phyloP scores from a whole-genome alignment of 768 basidiomycete genomes.

The Rhodosporidiobolus odoratus region DNA sequence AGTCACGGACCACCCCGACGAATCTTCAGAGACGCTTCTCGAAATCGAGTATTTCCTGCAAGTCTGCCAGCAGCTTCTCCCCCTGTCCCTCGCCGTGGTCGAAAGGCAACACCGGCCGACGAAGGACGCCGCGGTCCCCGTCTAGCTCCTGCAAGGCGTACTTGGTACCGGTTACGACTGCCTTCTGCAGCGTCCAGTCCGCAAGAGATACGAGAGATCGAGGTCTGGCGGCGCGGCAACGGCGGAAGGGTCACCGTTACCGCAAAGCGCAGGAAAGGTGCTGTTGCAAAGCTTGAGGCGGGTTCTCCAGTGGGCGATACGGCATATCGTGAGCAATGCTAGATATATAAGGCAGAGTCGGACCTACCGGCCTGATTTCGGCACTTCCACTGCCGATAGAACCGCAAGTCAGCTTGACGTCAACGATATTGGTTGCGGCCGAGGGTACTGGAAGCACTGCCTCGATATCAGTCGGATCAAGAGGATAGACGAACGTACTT shows the following conservation, averaged over 20 bases:
- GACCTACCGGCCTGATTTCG: too few relatives aligned
- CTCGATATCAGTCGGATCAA: neutral
- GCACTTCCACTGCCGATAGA: conserved; percentile 58
- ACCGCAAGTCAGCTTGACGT: conserved; percentile 90
- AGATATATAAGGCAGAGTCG: neutral
- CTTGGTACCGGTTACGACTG: conserved; percentile 78
- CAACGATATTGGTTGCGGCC: conserved; percentile 48
- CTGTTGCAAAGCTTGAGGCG: conserved; percentile 42
- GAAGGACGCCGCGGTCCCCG: conserved; percentile 75
- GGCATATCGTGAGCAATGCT: too few relatives aligned
- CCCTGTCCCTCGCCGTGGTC: conserved; percentile 57
- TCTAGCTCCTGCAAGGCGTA: conserved; percentile 62
- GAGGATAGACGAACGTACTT: conserved; percentile 3
- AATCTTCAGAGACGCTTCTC: conserved; percentile 28
- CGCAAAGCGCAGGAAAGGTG: conserved; percentile 54
- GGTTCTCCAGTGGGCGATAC: conserved; percentile 65
- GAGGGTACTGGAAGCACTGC: conserved; percentile 23
- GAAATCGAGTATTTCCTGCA: conserved; percentile 52
- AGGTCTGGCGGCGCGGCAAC: conserved; percentile 66
- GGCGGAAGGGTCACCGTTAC: conserved; percentile 45
- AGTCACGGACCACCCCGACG: neutral
- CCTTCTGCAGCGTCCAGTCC: conserved; percentile 71
- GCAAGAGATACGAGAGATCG: conserved; percentile 74
- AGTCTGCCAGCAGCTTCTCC: conserved; percentile 60
- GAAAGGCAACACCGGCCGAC: conserved; percentile 69